Percentiles rank a stretch among this genome's conserved stretches.
Conservation (phyloP, 352 stramenopile genomes). For the Globisporangium megalacanthum region DNA sequence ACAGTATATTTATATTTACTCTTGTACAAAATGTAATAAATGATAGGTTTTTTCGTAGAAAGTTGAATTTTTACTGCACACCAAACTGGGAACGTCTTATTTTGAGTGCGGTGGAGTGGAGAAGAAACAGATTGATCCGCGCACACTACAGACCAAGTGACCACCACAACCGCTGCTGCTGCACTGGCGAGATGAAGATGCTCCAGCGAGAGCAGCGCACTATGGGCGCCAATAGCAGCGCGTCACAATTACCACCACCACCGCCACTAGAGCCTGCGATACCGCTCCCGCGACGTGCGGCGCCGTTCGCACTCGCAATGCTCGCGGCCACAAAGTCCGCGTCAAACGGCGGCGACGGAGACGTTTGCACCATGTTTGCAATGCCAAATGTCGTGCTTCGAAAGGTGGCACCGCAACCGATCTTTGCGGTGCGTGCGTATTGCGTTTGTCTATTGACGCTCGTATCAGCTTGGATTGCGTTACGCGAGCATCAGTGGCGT, state of each 20-base stretch:
- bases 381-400: slow-evolving; percentile 52
- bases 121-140: too few relatives aligned
- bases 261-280: too few relatives aligned
- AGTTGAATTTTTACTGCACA: too few relatives aligned
- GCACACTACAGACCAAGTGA: too few relatives aligned
- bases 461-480: background rate
- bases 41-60: too few relatives aligned
- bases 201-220: background rate
- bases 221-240: too few relatives aligned
- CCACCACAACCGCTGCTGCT: too few relatives aligned
- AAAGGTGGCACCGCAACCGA: slow-evolving; percentile 60
- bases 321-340: slow-evolving; percentile 10
- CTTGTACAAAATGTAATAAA: too few relatives aligned
- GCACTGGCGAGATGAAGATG: background rate
- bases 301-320: slow-evolving; percentile 37
- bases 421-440: slow-evolving; percentile 64
- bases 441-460: background rate
- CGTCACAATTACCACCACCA: too few relatives aligned
- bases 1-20: too few relatives aligned
- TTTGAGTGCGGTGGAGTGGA: background rate
- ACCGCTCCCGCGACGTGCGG: slow-evolving; percentile 12
- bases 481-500: background rate
- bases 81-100: background rate
- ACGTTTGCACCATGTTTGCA: slow-evolving; percentile 23
- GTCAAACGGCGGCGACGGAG: background rate